phyloP scores from a whole-genome alignment of 495 filamentous ascomycete genomes.

The Articulospora tetracladia region DNA sequence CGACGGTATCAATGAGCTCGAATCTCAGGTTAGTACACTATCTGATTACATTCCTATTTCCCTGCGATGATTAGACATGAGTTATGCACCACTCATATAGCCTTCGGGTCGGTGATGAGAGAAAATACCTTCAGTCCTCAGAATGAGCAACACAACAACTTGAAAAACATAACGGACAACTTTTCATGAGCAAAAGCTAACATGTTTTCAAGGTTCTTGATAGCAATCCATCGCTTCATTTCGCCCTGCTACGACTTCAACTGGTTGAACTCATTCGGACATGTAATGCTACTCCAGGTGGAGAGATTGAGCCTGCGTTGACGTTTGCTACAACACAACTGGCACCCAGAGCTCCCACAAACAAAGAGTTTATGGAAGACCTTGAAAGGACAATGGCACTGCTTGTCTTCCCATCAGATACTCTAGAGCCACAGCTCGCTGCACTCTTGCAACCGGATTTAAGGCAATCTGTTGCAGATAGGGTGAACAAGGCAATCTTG shows the following conservation, averaged over 20 bases:
- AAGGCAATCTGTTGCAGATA: slow-evolving; percentile 72
- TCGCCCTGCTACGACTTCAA: slow-evolving; percentile 85
- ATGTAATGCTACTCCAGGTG: slow-evolving; percentile 57
- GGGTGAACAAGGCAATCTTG: slow-evolving; percentile 86
- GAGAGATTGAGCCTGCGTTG: slow-evolving; percentile 77
- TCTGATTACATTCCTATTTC: slow-evolving; percentile 9
- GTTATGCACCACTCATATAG: slow-evolving; percentile 99
- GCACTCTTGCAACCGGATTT: slow-evolving; percentile 75
- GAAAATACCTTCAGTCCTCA: slow-evolving; percentile 89
- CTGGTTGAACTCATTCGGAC: slow-evolving; percentile 87
- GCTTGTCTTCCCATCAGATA: slow-evolving; percentile 77
- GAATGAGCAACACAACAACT: slow-evolving; percentile 66
- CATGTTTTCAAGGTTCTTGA: slow-evolving; percentile 71
- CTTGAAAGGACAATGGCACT: slow-evolving; percentile 92
- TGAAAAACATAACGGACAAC: slow-evolving; percentile 9
- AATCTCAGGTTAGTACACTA: slow-evolving; percentile 74
- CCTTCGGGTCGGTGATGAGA: slow-evolving; percentile 85
- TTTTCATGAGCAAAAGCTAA: slow-evolving; percentile 23
- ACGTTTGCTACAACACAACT: slow-evolving; percentile 84
- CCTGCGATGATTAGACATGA: slow-evolving; percentile 86
- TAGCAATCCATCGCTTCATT: slow-evolving; percentile 77
- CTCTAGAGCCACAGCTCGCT: slow-evolving; percentile 69
- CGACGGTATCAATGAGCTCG: slow-evolving; percentile 80
- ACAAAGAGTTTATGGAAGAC: slow-evolving; percentile 77
- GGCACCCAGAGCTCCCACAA: slow-evolving; percentile 79